Conservation (phyloP, 768 basidiomycete species). For the Coprinopsis marcescibilis region DNA sequence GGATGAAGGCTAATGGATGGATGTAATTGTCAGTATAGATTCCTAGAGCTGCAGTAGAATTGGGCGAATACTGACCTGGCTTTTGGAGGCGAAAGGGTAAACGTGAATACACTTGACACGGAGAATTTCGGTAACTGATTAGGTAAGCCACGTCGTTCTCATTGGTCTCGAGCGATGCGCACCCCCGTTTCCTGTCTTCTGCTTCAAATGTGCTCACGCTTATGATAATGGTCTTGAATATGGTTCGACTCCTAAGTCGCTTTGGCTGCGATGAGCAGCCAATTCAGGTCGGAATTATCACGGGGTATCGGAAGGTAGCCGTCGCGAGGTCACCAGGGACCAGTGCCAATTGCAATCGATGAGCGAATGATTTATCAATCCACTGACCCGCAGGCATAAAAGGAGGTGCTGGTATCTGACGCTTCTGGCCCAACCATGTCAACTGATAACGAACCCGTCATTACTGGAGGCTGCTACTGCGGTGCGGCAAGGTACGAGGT, state of each 20-base stretch:
- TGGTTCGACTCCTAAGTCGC: too few species aligned
- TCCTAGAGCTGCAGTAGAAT: neutral
- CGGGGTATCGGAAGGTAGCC: too few species aligned
- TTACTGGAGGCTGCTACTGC: slow-evolving; percentile 53
- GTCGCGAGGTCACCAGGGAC: too few species aligned
- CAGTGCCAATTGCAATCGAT: too few species aligned
- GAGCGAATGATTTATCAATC: too few species aligned
- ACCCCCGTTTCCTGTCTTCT: too few species aligned
- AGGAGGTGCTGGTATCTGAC: too few species aligned
- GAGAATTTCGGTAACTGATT: slow-evolving; percentile 42
- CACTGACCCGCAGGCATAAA: too few species aligned
- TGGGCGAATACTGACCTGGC: slow-evolving; percentile 22
- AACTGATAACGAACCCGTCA: neutral
- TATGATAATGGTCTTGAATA: too few species aligned
- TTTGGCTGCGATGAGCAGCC: too few species aligned
- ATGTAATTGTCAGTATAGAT: slow-evolving; percentile 4
- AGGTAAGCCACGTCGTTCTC: slow-evolving; percentile 22
- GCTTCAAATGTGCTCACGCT: too few species aligned
- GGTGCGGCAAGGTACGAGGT: slow-evolving; percentile 44
- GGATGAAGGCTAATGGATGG: slow-evolving; percentile 21
- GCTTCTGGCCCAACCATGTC: neutral
- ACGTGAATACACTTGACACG: slow-evolving; percentile 22
- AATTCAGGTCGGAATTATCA: too few species aligned
- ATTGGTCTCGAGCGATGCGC: neutral
- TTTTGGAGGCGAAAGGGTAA: slow-evolving; percentile 22